Evolutionary conservation across 495 filamentous ascomycete genomes (phyloP), one percentile per base, ranked within the genome.

Genomic region (Daldinia decipiens): DNA sequence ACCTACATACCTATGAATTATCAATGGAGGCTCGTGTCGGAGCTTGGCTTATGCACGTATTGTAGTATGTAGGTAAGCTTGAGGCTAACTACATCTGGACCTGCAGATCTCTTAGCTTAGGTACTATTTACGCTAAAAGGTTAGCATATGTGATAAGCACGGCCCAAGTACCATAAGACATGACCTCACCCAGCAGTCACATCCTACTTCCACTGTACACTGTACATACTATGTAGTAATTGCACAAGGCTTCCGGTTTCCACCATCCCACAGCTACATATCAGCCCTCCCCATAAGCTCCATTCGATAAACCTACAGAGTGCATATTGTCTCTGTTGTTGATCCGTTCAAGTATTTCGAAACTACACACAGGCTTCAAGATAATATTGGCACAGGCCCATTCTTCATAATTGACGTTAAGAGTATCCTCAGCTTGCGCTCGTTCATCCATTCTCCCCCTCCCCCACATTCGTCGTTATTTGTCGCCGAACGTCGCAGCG

Each of bases 161-260:
- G 70, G 59, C 29, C 59, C 64, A 43, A 67, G 64, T 67, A 59
- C 60, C 59, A 45, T 52, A 67, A 72, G 58, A 40, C 70, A 72
- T 72, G 64, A 72, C 70, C 70, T 72, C 70, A 72, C 69, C 45
- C 38, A 59, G 69, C 62, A 67, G 63, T 65, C 62, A 59, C 56
- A 57, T 55, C 45, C 57, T 54, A 36, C 43, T 21, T 47, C 40
- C 21, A 24, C 21, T 19, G 43, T 47, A 45, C 56, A 43, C 19
- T 24, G 0, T 27, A 3, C 1, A 11, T 7, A 26, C n/a, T n/a
- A n/a, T n/a, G n/a, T 29, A 31, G 50, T 53, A 53, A 53, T 53
- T 24, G 50, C 50, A 52, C 62, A 71, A 67, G 63, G 63, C 68
- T 71, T 62, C 67, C 61, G 43, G 61, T 59, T 71, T 71, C 68